Evolutionary conservation across 176 grass and related monocot species (phyloP).

Genomic region (Metroxylon sagu): DNA sequence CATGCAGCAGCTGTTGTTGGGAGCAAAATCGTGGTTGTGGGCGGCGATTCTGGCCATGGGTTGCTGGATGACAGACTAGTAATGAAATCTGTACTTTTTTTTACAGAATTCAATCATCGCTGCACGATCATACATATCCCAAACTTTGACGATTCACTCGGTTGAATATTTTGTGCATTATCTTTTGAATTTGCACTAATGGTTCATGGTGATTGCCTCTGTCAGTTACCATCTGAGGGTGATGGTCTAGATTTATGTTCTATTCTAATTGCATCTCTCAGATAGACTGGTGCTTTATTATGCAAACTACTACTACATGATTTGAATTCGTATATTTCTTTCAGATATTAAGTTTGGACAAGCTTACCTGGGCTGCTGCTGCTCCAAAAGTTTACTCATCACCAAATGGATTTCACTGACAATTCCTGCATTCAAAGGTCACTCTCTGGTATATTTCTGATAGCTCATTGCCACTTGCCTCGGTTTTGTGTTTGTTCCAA

Average conservation of each 20-base stretch:
- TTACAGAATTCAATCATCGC: too few species aligned
- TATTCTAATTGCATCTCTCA: too few species aligned
- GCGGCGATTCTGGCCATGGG: slow-evolving; percentile 60
- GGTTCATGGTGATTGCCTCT: too few species aligned
- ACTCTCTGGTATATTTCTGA: slow-evolving; percentile 75
- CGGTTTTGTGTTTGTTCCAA: neutral
- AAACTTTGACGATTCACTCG: too few species aligned
- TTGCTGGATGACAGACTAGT: slow-evolving; percentile 90
- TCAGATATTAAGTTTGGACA: slow-evolving; percentile 90
- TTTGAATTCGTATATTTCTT: slow-evolving; percentile 24
- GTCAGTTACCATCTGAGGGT: too few species aligned
- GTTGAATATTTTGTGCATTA: too few species aligned
- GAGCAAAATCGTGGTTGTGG: slow-evolving; percentile 90
- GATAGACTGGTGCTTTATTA: slow-evolving; percentile 2
- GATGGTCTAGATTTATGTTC: too few species aligned
- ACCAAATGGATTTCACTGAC: slow-evolving; percentile 40
- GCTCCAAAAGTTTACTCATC: slow-evolving; percentile 51
- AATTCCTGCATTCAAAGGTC: slow-evolving; percentile 83
- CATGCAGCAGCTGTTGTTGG: slow-evolving; percentile 90
- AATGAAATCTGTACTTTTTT: slow-evolving; percentile 8
- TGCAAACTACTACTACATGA: slow-evolving; percentile 3
- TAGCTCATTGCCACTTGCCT: slow-evolving; percentile 18
- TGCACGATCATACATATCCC: too few species aligned
- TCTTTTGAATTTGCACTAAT: neutral
- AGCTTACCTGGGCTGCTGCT: slow-evolving; percentile 65